Evolutionary conservation across 2,329 filamentous ascomycete genomes (phyloP).

Genomic region (Chaetomiaceae sp.): DNA sequence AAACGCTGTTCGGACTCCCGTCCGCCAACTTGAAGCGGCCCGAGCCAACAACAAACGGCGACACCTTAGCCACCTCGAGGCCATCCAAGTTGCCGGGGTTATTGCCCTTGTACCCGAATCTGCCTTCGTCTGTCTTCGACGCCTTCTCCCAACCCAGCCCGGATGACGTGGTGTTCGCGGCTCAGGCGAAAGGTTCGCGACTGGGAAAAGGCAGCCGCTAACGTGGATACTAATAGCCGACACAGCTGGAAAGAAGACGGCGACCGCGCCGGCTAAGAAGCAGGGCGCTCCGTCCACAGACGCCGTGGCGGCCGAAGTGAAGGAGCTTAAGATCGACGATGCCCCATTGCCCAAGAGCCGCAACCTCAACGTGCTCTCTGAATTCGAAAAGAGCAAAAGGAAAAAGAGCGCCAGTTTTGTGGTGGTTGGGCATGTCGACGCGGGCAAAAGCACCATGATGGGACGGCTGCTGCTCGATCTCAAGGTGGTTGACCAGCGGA

Average conservation of each 20-base stretch:
- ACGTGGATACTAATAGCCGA: slow-evolving; percentile 45
- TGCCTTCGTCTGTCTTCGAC: slow-evolving; percentile 45
- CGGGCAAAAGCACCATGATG: slow-evolving; percentile 97
- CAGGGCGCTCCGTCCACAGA: slow-evolving; percentile 30
- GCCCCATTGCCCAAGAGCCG: slow-evolving; percentile 60
- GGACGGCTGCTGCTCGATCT: slow-evolving; percentile 86
- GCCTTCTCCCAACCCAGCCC: slow-evolving; percentile 83
- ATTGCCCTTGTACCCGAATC: slow-evolving; percentile 41
- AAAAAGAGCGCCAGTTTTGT: slow-evolving; percentile 88
- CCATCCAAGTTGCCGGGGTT: not conserved
- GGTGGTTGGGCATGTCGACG: slow-evolving; percentile 93
- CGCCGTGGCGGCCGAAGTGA: slow-evolving; percentile 32
- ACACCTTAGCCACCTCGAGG: no score
- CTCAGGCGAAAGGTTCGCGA: slow-evolving; percentile 82
- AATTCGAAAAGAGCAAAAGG: slow-evolving; percentile 66
- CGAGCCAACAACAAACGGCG: no score
- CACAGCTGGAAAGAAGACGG: slow-evolving; percentile 46
- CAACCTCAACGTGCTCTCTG: slow-evolving; percentile 76
- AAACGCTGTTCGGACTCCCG: slow-evolving; percentile 43
- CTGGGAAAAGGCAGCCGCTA: slow-evolving; percentile 44
- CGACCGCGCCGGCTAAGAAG: slow-evolving; percentile 35
- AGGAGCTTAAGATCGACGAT: slow-evolving; percentile 41
- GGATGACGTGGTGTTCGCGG: slow-evolving; percentile 80
- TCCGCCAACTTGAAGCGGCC: slow-evolving; percentile 17
- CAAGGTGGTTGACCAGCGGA: slow-evolving; percentile 79